These are phyloP conservation scores for Myrica gale DNA, from an alignment of 306 rosid species.

Conservation along the genomic window DNA sequence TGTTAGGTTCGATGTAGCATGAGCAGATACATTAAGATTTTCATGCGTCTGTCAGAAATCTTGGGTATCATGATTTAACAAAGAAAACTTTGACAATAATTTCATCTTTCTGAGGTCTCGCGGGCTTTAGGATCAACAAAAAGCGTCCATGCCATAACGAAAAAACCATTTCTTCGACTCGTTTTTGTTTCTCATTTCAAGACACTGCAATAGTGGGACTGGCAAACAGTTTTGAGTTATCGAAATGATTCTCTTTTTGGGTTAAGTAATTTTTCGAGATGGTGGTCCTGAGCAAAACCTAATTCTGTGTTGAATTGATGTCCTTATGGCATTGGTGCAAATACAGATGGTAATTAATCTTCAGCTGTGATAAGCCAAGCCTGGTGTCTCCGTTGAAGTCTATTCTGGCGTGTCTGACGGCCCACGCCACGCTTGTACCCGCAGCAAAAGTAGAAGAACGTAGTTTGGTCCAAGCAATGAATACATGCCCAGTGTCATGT, in stretches of 20 bases:
- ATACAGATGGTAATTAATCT: neutral
- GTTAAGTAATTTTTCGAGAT: constrained; percentile 4
- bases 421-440: too few relatives aligned
- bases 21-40: constrained; percentile 25
- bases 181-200: constrained; percentile 20
- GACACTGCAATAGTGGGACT: constrained; percentile 14
- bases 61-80: constrained; percentile 15
- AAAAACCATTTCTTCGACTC: constrained; percentile 14
- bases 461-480: too few relatives aligned
- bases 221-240: constrained; percentile 5
- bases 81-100: neutral
- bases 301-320: constrained; percentile 1
- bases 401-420: too few relatives aligned
- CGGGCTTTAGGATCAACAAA: constrained; percentile 27
- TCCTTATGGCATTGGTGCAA: constrained; percentile 9
- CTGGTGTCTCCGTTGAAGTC: too few relatives aligned
- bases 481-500: too few relatives aligned
- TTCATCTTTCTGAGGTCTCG: constrained; percentile 24
- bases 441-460: too few relatives aligned
- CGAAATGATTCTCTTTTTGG: too few relatives aligned
- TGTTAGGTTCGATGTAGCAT: constrained; percentile 68
- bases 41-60: constrained; percentile 18
- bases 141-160: constrained; percentile 10
- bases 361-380: too few relatives aligned
- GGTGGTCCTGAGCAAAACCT: constrained; percentile 9